phyloP scores from a whole-genome alignment of 768 basidiomycete genomes.

The Flagelloscypha sp. region DNA sequence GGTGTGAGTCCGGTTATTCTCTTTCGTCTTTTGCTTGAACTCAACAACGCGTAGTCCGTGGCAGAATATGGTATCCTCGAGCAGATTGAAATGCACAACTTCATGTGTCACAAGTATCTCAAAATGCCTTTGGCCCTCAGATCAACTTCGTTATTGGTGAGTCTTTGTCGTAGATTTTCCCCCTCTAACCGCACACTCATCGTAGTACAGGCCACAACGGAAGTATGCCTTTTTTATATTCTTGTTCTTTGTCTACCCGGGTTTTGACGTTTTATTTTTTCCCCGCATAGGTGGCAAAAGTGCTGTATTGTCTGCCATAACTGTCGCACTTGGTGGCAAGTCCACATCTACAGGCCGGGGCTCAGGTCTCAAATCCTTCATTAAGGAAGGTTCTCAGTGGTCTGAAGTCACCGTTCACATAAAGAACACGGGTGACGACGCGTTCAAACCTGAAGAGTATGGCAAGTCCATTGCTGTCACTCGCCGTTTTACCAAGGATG shows the following conservation, averaged over 20 bases:
- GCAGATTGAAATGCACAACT: conserved; percentile 78
- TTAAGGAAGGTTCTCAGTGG: conserved; percentile 66
- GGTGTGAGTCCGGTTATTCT: conserved; percentile 31
- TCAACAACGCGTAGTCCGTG: conserved; percentile 41
- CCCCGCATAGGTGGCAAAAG: conserved; percentile 76
- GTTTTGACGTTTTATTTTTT: background rate
- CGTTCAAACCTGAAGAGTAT: conserved; percentile 78
- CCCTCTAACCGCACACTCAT: conserved; percentile 4
- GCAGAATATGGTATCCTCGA: conserved; percentile 88
- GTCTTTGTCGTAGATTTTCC: conserved; percentile 17
- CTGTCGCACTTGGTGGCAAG: conserved; percentile 90
- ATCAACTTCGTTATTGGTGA: conserved; percentile 95
- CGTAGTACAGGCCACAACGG: conserved; percentile 13
- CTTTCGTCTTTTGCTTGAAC: background rate
- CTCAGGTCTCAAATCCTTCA: conserved; percentile 73
- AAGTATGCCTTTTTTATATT: conserved; percentile 6
- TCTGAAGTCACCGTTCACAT: conserved; percentile 74
- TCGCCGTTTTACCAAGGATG: conserved; percentile 71
- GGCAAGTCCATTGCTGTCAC: conserved; percentile 81
- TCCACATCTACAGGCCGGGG: conserved; percentile 88
- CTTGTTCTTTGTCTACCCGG: background rate
- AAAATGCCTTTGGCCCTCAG: conserved; percentile 84
- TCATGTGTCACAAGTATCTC: conserved; percentile 91
- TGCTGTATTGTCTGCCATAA: conserved; percentile 87
- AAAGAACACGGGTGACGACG: conserved; percentile 88